A percentile compares a stretch with the other conserved stretches of the same genome.
Conservation (phyloP, 2,329 filamentous ascomycete genomes). For the Chaetoscypha palmicola region DNA sequence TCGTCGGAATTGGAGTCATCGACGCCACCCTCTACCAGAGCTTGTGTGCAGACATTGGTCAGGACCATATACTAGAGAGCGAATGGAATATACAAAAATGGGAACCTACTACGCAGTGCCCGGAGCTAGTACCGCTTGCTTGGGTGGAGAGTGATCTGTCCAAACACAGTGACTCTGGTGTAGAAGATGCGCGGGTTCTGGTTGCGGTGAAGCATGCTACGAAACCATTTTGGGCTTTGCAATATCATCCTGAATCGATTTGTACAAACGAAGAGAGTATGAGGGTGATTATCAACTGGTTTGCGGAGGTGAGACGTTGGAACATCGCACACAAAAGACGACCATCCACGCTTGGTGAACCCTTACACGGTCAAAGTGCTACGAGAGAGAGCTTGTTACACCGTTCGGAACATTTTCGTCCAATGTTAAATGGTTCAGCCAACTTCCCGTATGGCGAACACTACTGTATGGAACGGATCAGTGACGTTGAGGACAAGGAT, state of each 20-base stretch:
- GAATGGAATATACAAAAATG: slow-evolving; percentile 24
- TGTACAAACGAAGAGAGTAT: slow-evolving; percentile 53
- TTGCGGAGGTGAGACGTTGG: slow-evolving; percentile 43
- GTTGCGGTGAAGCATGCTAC: slow-evolving; percentile 53
- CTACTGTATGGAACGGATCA: neutral
- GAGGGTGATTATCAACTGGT: slow-evolving; percentile 55
- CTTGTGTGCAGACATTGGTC: slow-evolving; percentile 31
- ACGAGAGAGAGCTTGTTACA: slow-evolving; percentile 25
- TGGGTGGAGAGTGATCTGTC: slow-evolving; percentile 27
- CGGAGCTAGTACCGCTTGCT: slow-evolving; percentile 30
- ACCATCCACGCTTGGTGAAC: slow-evolving; percentile 4
- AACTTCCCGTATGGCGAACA: slow-evolving; percentile 2
- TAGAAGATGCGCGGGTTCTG: slow-evolving; percentile 37
- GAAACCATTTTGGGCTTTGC: slow-evolving; percentile 61
- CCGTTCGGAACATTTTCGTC: slow-evolving; percentile 12
- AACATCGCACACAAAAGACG: slow-evolving; percentile 28
- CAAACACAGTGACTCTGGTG: slow-evolving; percentile 21
- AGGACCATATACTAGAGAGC: slow-evolving; percentile 16
- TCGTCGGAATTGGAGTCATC: slow-evolving; percentile 26
- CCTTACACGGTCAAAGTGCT: slow-evolving; percentile 19
- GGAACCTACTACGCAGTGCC: slow-evolving; percentile 16
- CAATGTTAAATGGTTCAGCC: slow-evolving; percentile 6
- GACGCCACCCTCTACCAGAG: slow-evolving; percentile 37
- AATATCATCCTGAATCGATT: slow-evolving; percentile 66
- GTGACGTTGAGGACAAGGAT: slow-evolving; percentile 18